A percentile compares a stretch with the other conserved stretches of the same genome.
Evolutionary conservation across 371 early-diverging fungal species (phyloP).

Genomic region (Umbelopsis sp.): DNA sequence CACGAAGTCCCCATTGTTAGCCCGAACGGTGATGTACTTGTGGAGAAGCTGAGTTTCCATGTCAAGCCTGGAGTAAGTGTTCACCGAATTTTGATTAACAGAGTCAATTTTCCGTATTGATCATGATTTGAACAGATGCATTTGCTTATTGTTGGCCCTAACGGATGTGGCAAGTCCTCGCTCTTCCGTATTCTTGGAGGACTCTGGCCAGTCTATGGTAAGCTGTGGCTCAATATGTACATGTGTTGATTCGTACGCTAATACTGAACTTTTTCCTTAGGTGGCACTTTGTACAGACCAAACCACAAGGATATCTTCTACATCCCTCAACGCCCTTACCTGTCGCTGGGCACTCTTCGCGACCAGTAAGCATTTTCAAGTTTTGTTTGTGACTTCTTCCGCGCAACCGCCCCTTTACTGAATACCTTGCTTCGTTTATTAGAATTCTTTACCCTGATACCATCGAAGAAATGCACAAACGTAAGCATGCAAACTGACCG

Average conservation of each 20-base stretch:
- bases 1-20: conserved; percentile 91
- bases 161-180: conserved; percentile 93
- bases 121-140: conserved; percentile 59
- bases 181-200: conserved; percentile 96
- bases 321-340: conserved; percentile 96
- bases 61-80: conserved; percentile 77
- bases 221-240: not conserved
- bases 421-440: not conserved
- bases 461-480: conserved; percentile 66
- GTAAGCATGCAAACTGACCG: conserved; percentile 24
- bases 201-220: conserved; percentile 89
- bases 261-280: conserved; percentile 21
- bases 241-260: not conserved
- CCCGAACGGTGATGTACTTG: conserved; percentile 95
- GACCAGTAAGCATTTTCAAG: conserved; percentile 70
- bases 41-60: conserved; percentile 84
- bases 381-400: not conserved
- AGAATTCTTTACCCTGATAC: conserved; percentile 87
- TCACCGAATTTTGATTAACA: too few species aligned
- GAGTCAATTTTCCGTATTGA: not conserved
- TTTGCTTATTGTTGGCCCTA: conserved; percentile 94
- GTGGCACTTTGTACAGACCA: conserved; percentile 86
- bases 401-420: not conserved
- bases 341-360: conserved; percentile 91
- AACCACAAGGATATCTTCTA: conserved; percentile 88